A percentile compares a stretch with the other conserved stretches of the same genome.
phyloP scores from a whole-genome alignment of 2,329 filamentous ascomycete genomes.

The Talaromyces verruculosus region DNA sequence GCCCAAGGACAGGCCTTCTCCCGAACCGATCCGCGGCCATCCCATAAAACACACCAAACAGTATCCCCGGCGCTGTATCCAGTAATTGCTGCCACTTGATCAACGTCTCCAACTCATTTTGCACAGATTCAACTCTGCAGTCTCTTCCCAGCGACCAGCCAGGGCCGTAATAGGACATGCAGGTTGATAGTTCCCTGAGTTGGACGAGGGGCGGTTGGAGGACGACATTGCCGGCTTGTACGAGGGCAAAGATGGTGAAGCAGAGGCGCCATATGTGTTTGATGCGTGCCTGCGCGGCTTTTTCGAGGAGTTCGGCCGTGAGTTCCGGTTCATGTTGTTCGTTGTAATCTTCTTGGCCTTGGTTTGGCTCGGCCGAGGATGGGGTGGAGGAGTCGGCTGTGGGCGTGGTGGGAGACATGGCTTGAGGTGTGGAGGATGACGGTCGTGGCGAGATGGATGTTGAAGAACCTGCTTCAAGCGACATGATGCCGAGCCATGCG shows the following conservation, averaged over 20 bases:
- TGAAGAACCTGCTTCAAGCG: constrained; percentile 19
- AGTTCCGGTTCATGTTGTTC: not conserved
- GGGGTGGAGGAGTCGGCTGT: not conserved
- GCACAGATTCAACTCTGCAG: constrained; percentile 20
- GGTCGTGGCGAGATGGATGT: not conserved
- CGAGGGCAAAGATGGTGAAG: constrained; percentile 19
- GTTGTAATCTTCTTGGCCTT: not conserved
- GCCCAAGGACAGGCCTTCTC: constrained; percentile 15
- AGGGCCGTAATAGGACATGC: constrained; percentile 21
- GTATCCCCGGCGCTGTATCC: constrained; percentile 20
- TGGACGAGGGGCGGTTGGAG: constrained; percentile 18
- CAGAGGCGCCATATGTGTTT: constrained; percentile 20
- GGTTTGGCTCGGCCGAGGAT: not conserved
- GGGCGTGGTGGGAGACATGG: constrained; percentile 5
- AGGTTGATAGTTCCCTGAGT: constrained; percentile 18
- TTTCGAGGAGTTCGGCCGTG: not conserved
- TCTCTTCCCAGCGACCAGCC: constrained; percentile 20
- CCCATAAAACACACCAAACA: constrained; percentile 22
- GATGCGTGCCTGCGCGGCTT: constrained; percentile 5
- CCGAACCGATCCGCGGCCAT: constrained; percentile 22
- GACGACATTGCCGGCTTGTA: constrained; percentile 20
- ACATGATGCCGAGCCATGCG: constrained; percentile 13
- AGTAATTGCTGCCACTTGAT: constrained; percentile 21
- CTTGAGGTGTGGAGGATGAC: not conserved
- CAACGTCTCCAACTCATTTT: constrained; percentile 19